Evolutionary conservation across 306 rosid genomes (phyloP).

Genomic region (Trifolium subterraneum): DNA sequence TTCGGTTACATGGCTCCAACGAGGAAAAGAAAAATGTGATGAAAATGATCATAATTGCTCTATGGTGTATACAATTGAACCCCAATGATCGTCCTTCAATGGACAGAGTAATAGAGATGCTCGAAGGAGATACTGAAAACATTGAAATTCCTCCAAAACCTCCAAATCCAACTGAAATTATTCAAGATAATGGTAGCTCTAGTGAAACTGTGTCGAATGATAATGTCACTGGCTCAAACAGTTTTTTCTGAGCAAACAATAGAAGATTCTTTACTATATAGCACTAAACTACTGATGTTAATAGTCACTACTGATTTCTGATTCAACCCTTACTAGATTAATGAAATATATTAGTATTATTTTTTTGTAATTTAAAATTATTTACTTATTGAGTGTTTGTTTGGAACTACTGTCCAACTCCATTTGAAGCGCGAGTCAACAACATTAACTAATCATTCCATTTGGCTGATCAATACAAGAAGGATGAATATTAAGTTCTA

Average conservation of each 20-base stretch:
- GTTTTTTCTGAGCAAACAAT: not conserved
- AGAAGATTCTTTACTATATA: not conserved
- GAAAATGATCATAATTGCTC: not conserved
- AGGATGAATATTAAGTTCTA: no score
- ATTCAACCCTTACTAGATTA: no score
- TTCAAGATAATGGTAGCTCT: not conserved
- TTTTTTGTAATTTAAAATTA: no score
- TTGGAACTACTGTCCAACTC: no score
- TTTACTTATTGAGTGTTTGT: no score
- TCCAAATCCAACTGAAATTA: not conserved
- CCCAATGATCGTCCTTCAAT: not conserved
- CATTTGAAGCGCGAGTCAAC: no score
- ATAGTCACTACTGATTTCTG: no score
- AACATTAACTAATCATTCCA: no score
- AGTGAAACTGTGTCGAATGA: not conserved
- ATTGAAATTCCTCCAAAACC: not conserved
- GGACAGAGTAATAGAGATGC: not conserved
- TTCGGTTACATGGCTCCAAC: slow-evolving; percentile 22
- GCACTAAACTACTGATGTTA: not conserved
- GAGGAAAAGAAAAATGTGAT: not conserved
- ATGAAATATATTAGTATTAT: no score
- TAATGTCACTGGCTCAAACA: not conserved
- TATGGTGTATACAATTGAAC: slow-evolving; percentile 2
- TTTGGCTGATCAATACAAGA: no score
- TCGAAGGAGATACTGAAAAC: not conserved